A percentile compares a stretch with the other conserved stretches of the same genome.
phyloP scores from a whole-genome alignment of 306 rosid genomes.

The Hippophae rhamnoides region DNA sequence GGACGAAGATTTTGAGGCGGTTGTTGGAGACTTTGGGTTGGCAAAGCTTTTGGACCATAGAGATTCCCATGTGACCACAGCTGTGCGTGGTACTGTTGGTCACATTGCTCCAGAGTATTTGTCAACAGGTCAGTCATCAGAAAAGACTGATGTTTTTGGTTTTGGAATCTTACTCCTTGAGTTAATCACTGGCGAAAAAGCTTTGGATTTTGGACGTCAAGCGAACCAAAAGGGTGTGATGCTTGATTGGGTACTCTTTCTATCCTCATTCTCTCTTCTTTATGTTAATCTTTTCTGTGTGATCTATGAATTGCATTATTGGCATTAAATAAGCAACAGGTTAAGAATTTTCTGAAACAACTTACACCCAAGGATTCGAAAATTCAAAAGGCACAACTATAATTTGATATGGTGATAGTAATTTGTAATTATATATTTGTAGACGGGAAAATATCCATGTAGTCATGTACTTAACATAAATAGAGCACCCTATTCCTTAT shows the following conservation, averaged over 20 bases:
- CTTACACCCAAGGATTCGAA: too few species aligned
- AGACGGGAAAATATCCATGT: too few species aligned
- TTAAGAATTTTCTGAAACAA: too few species aligned
- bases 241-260: conserved; percentile 85
- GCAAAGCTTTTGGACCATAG: conserved; percentile 95
- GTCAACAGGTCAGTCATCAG: conserved; percentile 92
- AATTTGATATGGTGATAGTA: too few species aligned
- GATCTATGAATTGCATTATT: too few species aligned
- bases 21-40: conserved; percentile 96
- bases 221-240: conserved; percentile 90
- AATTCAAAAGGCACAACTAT: too few species aligned
- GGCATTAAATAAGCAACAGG: too few species aligned
- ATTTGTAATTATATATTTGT: too few species aligned
- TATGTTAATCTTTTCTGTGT: too few species aligned
- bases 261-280: neutral
- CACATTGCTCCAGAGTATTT: conserved; percentile 96
- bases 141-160: conserved; percentile 95
- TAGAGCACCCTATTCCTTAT: too few species aligned
- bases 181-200: conserved; percentile 90
- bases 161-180: conserved; percentile 92
- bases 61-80: conserved; percentile 96
- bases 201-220: conserved; percentile 89
- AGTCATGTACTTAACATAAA: too few species aligned
- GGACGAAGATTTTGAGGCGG: conserved; percentile 90
- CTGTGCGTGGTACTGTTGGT: conserved; percentile 97